phyloP scores from a whole-genome alignment of 148 eudicot species.

The Gaultheria prostrata region DNA sequence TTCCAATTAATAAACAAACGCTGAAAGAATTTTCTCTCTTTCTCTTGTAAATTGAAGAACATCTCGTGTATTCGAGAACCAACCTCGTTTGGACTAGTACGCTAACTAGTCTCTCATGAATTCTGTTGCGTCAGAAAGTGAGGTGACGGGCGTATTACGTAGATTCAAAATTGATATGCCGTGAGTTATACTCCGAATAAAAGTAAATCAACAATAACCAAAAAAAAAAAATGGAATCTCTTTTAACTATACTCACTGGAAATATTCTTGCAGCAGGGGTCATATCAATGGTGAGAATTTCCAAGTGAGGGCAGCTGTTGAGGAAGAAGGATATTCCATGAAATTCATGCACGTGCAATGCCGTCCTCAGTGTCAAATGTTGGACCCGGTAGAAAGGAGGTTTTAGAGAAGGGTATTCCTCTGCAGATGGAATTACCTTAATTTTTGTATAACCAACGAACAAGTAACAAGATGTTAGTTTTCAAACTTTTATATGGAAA shows the following conservation, averaged over 20 bases:
- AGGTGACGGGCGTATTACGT: background rate
- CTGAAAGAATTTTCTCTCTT: too few species aligned
- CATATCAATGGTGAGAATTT: slow-evolving; percentile 22
- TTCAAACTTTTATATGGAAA: background rate
- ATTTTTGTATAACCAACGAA: background rate
- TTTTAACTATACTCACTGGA: slow-evolving; percentile 2
- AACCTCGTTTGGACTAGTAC: too few species aligned
- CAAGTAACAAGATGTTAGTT: background rate
- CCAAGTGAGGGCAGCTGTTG: slow-evolving; percentile 18
- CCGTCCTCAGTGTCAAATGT: slow-evolving; percentile 23
- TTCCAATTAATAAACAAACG: too few species aligned
- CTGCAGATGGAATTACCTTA: slow-evolving; percentile 25
- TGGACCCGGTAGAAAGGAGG: background rate
- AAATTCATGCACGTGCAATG: slow-evolving; percentile 25
- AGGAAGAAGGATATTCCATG: slow-evolving; percentile 30
- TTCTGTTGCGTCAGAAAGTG: too few species aligned
- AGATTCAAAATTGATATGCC: background rate
- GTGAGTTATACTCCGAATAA: background rate
- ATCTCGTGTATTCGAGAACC: too few species aligned
- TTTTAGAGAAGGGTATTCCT: background rate
- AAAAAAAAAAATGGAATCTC: background rate
- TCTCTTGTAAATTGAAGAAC: too few species aligned
- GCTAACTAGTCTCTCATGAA: too few species aligned
- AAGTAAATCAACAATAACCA: background rate
- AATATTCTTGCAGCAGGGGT: slow-evolving; percentile 13